Conservation (phyloP, 352 stramenopile genomes). For the Peronospora belbahrii region DNA sequence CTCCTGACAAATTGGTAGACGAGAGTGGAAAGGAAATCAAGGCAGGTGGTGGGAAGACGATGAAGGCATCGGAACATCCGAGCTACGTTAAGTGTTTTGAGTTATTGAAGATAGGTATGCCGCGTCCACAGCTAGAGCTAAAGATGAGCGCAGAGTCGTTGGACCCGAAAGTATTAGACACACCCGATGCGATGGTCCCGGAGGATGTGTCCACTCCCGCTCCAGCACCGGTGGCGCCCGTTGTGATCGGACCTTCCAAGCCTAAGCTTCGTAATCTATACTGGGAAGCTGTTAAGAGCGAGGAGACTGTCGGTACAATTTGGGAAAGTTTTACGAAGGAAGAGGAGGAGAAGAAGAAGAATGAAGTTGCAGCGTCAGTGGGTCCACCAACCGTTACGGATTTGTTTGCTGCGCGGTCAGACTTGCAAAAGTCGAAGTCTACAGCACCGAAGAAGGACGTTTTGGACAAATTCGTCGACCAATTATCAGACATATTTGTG, state of each 20-base stretch:
- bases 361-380: constrained; percentile 3
- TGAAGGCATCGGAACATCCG: constrained; percentile 75
- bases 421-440: constrained; percentile 9
- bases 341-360: constrained; percentile 19
- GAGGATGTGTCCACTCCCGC: constrained; percentile 23
- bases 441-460: constrained; percentile 36
- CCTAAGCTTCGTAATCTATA: constrained; percentile 80
- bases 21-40: constrained; percentile 43
- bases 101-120: constrained; percentile 93
- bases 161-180: constrained; percentile 86
- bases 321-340: constrained; percentile 59
- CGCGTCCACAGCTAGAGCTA: constrained; percentile 85
- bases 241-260: constrained; percentile 46
- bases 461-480: constrained; percentile 57
- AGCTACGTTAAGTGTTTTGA: constrained; percentile 93
- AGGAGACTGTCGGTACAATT: constrained; percentile 55
- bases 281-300: constrained; percentile 67
- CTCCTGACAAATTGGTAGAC: constrained; percentile 50
- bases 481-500: constrained; percentile 73
- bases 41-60: constrained; percentile 16
- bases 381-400: constrained; percentile 27
- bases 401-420: constrained; percentile 31
- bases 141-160: constrained; percentile 89
- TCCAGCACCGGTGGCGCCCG: constrained; percentile 23
- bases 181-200: constrained; percentile 60